These are phyloP conservation scores for Pleochaeta shiraiana DNA, from an alignment of 2,329 filamentous ascomycete species.

Conservation along the genomic window DNA sequence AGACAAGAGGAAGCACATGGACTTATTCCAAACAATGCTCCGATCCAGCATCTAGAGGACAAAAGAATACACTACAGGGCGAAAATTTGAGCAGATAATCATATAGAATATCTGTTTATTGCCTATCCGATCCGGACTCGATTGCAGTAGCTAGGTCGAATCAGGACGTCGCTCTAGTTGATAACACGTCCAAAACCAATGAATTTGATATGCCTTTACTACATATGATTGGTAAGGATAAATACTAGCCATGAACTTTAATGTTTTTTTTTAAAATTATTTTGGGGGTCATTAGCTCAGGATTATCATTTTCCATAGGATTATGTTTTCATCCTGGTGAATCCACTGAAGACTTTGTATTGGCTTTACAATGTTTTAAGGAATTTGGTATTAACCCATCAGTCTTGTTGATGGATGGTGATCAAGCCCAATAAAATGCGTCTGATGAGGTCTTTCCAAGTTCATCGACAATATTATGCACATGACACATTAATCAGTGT, in stretches of 20 bases:
- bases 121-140: neutral
- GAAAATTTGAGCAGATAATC: neutral
- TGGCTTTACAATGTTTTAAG: too few species aligned
- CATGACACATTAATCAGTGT: neutral
- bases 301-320: too few species aligned
- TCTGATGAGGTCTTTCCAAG: too few species aligned
- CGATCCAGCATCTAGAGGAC: neutral
- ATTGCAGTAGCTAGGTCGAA: neutral
- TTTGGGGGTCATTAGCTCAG: too few species aligned
- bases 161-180: neutral
- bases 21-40: neutral
- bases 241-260: too few species aligned
- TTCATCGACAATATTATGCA: too few species aligned
- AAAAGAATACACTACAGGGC: neutral
- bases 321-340: too few species aligned
- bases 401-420: too few species aligned
- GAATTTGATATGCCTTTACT: neutral
- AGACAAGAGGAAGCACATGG: neutral
- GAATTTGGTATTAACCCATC: too few species aligned
- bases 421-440: too few species aligned
- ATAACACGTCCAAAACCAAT: neutral
- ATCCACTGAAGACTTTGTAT: too few species aligned
- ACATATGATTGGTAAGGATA: neutral
- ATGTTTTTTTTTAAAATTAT: too few species aligned
- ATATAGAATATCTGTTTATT: neutral